Evolutionary conservation across 176 grass and related monocot species (phyloP).

Genomic region (Lolium rigidum): DNA sequence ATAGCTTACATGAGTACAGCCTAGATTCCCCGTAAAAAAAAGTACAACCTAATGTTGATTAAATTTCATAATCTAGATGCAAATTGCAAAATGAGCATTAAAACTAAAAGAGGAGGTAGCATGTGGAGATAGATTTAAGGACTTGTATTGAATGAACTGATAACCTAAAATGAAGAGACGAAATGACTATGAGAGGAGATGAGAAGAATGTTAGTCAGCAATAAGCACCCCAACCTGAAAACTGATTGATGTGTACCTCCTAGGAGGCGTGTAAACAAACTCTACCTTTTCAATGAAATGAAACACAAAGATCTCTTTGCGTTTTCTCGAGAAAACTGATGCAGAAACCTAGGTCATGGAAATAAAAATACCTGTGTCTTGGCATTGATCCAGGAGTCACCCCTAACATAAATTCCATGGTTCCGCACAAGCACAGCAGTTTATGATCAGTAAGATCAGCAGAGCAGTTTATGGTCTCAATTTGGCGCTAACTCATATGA

Average conservation of each 20-base stretch:
- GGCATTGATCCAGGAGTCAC: conserved; percentile 95
- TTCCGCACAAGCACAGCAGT: conserved; percentile 96
- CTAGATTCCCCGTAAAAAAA: not conserved
- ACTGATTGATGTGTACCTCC: too few relatives aligned
- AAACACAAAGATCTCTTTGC: too few relatives aligned
- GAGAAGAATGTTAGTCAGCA: conserved; percentile 14
- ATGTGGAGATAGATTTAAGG: conserved; percentile 20
- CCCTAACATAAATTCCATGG: conserved; percentile 97
- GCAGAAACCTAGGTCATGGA: not conserved
- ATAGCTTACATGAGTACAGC: not conserved
- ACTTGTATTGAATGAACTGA: not conserved
- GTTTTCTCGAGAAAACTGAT: not conserved
- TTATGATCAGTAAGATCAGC: not conserved
- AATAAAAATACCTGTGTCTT: conserved; percentile 79
- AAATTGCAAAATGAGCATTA: conserved; percentile 1
- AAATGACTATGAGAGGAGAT: not conserved
- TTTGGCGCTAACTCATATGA: too few relatives aligned
- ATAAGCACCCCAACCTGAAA: not conserved
- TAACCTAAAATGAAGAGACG: conserved; percentile 21
- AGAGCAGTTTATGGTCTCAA: too few relatives aligned
- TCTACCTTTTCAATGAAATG: too few relatives aligned
- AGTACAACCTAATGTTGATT: not conserved
- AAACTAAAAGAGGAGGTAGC: not conserved
- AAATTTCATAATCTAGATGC: conserved; percentile 8
- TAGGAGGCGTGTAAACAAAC: too few relatives aligned